phyloP scores from a whole-genome alignment of 129 eudicot genomes.

The Calendula officinalis region DNA sequence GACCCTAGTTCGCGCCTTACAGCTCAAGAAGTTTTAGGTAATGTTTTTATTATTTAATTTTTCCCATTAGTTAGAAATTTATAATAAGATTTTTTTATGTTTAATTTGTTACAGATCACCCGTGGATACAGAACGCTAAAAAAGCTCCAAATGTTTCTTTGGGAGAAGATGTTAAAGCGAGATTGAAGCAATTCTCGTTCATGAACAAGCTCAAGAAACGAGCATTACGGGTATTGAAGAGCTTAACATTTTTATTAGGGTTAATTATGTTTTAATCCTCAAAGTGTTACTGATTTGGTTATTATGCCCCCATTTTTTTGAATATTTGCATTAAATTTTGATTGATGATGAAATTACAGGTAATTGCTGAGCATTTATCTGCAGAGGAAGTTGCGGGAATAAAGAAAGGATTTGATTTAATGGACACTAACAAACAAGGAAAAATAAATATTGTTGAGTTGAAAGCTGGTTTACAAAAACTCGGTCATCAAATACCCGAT shows the following conservation, averaged over 20 bases:
- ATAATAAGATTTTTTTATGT: background rate
- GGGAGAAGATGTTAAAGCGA: constrained; percentile 90
- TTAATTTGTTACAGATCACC: constrained; percentile 73
- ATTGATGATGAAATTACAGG: constrained; percentile 37
- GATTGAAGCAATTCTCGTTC: constrained; percentile 87
- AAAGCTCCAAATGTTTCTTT: constrained; percentile 92
- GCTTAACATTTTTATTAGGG: too few species aligned
- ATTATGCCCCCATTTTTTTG: too few species aligned
- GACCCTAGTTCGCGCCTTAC: too few species aligned
- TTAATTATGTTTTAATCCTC: too few species aligned
- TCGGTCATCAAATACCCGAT: constrained; percentile 75
- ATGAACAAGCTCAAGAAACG: constrained; percentile 97
- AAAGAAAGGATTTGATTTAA: constrained; percentile 64
- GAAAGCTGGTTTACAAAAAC: constrained; percentile 71
- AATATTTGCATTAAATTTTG: constrained; percentile 5
- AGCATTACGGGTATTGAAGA: constrained; percentile 63
- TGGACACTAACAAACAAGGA: constrained; percentile 77
- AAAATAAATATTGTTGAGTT: constrained; percentile 73
- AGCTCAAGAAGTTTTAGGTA: constrained; percentile 9
- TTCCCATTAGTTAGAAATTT: too few species aligned
- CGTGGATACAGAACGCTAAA: constrained; percentile 91
- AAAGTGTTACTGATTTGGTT: too few species aligned
- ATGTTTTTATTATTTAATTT: too few species aligned
- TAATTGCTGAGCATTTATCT: constrained; percentile 86
- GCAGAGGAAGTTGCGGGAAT: constrained; percentile 87